phyloP scores from a whole-genome alignment of 139 green algal genomes.

The Dunaliella primolecta region DNA sequence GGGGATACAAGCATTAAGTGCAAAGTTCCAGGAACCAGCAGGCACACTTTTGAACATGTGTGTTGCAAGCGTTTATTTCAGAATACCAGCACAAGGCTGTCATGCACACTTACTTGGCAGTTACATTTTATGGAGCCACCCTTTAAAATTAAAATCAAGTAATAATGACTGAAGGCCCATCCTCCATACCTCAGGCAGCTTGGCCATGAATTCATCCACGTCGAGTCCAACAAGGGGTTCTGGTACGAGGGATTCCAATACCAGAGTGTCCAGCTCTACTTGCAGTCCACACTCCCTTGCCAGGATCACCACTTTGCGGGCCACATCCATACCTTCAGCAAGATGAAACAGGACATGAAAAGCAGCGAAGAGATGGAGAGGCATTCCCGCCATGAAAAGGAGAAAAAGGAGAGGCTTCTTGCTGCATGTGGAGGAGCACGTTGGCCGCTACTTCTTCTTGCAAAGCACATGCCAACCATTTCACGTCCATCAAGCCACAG shows the following conservation, averaged over 20 bases:
- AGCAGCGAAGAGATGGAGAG: no score
- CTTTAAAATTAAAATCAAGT: no score
- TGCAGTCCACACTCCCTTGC: slow-evolving; percentile 79
- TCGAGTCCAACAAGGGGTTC: slow-evolving; percentile 34
- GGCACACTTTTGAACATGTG: no score
- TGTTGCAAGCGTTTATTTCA: no score
- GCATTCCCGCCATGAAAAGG: no score
- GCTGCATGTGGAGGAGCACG: not conserved
- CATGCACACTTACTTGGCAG: no score
- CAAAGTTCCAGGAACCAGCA: no score
- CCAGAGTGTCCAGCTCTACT: slow-evolving; percentile 68
- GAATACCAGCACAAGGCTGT: no score
- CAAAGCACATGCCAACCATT: not conserved
- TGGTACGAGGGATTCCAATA: slow-evolving; percentile 84
- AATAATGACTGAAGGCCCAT: no score
- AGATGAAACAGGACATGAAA: not conserved
- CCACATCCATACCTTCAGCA: slow-evolving; percentile 88
- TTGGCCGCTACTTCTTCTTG: not conserved
- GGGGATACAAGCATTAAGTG: no score
- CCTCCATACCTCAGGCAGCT: slow-evolving; percentile 69
- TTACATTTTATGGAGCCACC: no score
- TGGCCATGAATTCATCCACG: slow-evolving; percentile 69
- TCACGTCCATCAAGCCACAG: not conserved
- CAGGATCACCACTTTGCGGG: slow-evolving; percentile 90
- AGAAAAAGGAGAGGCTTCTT: no score